Evolutionary conservation across 768 basidiomycete genomes (phyloP).

Genomic region (Amanita exitialis): DNA sequence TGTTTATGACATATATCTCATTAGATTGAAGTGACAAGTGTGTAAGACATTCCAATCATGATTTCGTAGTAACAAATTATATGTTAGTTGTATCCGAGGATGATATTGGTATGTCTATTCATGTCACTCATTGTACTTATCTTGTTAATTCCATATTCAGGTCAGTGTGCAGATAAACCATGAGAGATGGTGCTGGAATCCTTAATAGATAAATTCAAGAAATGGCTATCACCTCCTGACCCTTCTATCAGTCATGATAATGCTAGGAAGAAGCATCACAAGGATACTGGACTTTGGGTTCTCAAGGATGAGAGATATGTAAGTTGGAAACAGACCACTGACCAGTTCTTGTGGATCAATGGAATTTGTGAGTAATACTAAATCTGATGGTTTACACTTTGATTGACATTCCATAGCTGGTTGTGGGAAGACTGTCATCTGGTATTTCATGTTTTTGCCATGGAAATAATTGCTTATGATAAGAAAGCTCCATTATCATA

Average conservation of each 20-base stretch:
- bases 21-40: no score
- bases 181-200: no score
- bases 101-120: no score
- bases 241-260: neutral
- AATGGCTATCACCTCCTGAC: neutral
- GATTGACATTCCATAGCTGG: neutral
- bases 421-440: neutral
- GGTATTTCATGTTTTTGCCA: neutral
- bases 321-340: neutral
- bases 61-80: no score
- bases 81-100: no score
- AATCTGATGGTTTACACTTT: neutral
- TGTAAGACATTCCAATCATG: no score
- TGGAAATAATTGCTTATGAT: neutral
- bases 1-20: no score
- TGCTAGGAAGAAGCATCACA: neutral
- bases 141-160: no score
- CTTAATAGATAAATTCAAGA: neutral
- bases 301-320: neutral
- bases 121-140: no score
- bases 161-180: no score
- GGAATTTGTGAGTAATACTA: no score
- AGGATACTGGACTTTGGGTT: neutral
- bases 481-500: no score
- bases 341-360: neutral